Evolutionary conservation across 257 asterid genomes (phyloP), one percentile per base, ranked within the genome.

Genomic region (Ballota nigra): DNA sequence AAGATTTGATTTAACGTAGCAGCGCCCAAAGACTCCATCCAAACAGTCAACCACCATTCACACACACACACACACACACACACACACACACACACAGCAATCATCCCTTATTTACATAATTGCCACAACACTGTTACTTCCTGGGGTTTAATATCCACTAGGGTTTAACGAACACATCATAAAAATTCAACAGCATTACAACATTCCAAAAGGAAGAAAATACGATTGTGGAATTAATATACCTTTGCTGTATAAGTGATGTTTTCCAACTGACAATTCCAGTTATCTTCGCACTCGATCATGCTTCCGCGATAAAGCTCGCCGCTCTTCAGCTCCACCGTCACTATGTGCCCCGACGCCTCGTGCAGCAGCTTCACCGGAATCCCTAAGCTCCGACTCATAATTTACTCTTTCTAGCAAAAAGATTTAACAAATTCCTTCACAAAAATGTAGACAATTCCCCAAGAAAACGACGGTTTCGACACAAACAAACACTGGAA

Each of bases 331-430:
- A 91, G 84, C 80, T 94, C 97, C 57, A 91, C 96, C 16, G 96
- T 91, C 55, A 94, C 98, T 8, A 91, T 71, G 79, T 94, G 97
- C 5, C 97, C 97, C 20, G 97, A 85, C 76, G 97, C 96, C 78
- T 93, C 98, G 82, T 94, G 97, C 58, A 94, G 90, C 77, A 94
- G 92, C 92, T 94, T 94, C 88, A 94, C 97, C 77, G 97, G 97
- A 59, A 94, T 89, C 16, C 96, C 96, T 61, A 91, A 84, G 84
- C 96, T 89, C 77, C 96, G 88, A 80, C 96, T 91, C 98, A 94
- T 94, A 13, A 5, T 66, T 68, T 16, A 52, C 23, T 49, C 70
- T 11, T 9, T 22, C 23, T 33, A 65, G 2, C 36, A 4, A 8
- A n/a, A n/a, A 23, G 28, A 0, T n/a, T n/a, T 4, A 63, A 23